Percentiles rank a stretch among this genome's conserved stretches.
These are phyloP conservation scores for Lipomyces spencermartinsiae DNA, from an alignment of 805 yeast species.

Conservation along the genomic window DNA sequence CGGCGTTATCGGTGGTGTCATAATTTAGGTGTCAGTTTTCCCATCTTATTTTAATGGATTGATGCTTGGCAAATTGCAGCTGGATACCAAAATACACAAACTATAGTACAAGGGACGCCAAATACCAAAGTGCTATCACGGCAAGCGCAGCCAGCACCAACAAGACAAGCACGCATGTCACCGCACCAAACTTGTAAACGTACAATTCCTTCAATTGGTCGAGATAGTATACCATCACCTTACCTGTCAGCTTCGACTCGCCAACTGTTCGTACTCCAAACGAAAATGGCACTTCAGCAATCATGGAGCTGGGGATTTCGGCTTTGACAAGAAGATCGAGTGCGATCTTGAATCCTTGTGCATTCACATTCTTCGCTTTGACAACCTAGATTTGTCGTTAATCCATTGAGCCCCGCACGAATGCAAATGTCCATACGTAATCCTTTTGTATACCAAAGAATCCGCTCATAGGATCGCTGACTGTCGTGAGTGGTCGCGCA, in stretches of 20 bases:
- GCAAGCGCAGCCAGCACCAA: conserved; percentile 39
- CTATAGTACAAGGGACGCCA: conserved; percentile 13
- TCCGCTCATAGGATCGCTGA: conserved; percentile 62
- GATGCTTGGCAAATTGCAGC: neutral
- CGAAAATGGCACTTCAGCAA: conserved; percentile 58
- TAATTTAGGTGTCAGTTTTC: neutral
- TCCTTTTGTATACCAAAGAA: conserved; percentile 58
- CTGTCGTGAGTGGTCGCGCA: conserved; percentile 58
- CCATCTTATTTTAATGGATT: neutral
- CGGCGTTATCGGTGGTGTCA: conserved; percentile 1
- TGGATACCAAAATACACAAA: neutral
- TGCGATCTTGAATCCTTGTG: conserved; percentile 59
- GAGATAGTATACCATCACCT: conserved; percentile 56
- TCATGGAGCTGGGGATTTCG: conserved; percentile 48
- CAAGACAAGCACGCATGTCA: conserved; percentile 48
- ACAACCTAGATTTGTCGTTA: conserved; percentile 20
- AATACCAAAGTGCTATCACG: conserved; percentile 9
- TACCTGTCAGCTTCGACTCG: conserved; percentile 57
- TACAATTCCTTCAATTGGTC: conserved; percentile 56
- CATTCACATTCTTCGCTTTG: conserved; percentile 50
- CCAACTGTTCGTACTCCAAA: conserved; percentile 63
- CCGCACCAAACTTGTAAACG: conserved; percentile 54
- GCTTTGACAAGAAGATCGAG: conserved; percentile 56
- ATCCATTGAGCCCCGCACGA: neutral
- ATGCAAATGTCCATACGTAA: conserved; percentile 43